These are phyloP conservation scores for Apiospora phragmitis DNA, from an alignment of 2,329 filamentous ascomycete genomes.

Conservation along the genomic window DNA sequence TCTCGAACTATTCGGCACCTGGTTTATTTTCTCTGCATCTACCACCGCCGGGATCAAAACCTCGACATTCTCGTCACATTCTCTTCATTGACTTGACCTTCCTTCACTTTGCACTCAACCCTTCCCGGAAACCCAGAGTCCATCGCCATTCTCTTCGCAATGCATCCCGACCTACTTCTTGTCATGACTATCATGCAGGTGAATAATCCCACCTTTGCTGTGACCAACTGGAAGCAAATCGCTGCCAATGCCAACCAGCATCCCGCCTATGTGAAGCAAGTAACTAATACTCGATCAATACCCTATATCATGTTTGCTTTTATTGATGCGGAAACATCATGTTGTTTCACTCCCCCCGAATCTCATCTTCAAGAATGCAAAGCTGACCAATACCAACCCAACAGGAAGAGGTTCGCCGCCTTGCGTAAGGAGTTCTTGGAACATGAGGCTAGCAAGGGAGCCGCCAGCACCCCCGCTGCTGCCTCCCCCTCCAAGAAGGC, in stretches of 20 bases:
- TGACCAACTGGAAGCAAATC: neutral
- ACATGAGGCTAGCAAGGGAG: neutral
- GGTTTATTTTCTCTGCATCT: neutral
- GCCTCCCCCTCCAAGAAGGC: neutral
- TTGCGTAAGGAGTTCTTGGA: neutral
- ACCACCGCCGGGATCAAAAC: neutral
- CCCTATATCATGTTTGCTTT: neutral
- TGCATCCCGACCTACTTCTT: neutral
- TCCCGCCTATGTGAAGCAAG: neutral
- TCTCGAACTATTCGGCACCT: neutral
- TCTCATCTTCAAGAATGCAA: neutral
- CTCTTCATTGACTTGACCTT: neutral
- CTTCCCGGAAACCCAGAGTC: too few relatives aligned
- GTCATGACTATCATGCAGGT: neutral
- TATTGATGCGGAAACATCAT: neutral
- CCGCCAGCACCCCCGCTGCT: neutral
- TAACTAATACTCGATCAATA: neutral
- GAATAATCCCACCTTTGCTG: neutral
- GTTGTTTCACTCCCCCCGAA: neutral
- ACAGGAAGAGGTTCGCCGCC: neutral
- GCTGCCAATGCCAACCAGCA: neutral
- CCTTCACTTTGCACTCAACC: neutral
- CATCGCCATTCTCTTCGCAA: neutral
- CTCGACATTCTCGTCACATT: neutral
- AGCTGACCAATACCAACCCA: neutral